Base-by-base conservation (phyloP, 106 monocot genomes). In the Alisma plantagoaquatica region DNA sequence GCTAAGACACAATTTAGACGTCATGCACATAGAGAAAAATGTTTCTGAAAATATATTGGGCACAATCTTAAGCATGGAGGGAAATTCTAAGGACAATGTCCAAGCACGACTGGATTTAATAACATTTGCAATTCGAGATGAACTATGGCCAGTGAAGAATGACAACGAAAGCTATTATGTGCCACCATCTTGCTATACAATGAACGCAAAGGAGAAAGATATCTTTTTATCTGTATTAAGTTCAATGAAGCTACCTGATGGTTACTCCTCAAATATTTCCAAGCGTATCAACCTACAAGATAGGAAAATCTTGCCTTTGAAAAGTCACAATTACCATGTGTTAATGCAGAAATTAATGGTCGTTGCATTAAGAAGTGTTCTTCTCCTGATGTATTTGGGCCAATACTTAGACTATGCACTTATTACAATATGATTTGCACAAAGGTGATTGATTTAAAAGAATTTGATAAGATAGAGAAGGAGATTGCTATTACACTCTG, bases 291-390 rank as follows among this genome's bases (percentile, higher is more conserved):
- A 53, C 3, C 31, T 30, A 0, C 29, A 53, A 30, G 53, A 31
- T 4, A 53, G n/a, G 31, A 53, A 53, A 4, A 53, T 53, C 5
- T n/a, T 17, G 0, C 10, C 20, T 18, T 20, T 30, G 3, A 53
- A 53, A 21, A 53, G 29, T 17, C 53, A 53, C 32, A 20, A 53
- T 30, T 53, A n/a, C n/a, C 30, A 53, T 53, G 3, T 53, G 29
- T 17, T 53, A 10, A 53, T 53, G 30, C 53, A 32, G 20, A n/a
- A 53, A 16, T 17, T 53, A n/a, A 19, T 53, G 10, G 28, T 28
- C 6, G 12, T 52, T 28, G 15, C 10, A 10, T 26, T 52, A 18
- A 26, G 21, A 52, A 25, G 18, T 15, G n/a, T n/a, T n/a, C n/a
- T n/a, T n/a, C n/a, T n/a, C n/a, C n/a, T n/a, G n/a, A n/a, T n/a